Conservation (phyloP, 768 basidiomycete species). For the Phallus indusiatus region DNA sequence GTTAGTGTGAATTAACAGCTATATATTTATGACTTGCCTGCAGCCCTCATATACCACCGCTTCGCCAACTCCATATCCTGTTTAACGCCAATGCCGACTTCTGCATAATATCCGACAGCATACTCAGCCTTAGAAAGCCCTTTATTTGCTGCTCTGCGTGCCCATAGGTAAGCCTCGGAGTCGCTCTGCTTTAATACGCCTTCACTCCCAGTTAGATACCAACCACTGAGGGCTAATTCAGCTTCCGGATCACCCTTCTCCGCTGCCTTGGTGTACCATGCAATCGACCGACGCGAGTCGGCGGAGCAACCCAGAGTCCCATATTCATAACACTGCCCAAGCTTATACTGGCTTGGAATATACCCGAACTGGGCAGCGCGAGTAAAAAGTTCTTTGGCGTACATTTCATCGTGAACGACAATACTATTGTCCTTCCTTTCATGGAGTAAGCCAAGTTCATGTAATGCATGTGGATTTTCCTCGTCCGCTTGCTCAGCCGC, state of each 20-base stretch:
- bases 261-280: slow-evolving; percentile 98
- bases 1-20: background rate
- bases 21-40: slow-evolving; percentile 51
- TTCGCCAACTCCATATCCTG: slow-evolving; percentile 94
- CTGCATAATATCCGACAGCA: slow-evolving; percentile 97
- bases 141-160: slow-evolving; percentile 90
- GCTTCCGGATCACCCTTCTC: slow-evolving; percentile 94
- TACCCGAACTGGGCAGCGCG: slow-evolving; percentile 92
- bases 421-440: slow-evolving; percentile 58
- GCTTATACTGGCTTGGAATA: slow-evolving; percentile 88
- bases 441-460: slow-evolving; percentile 86
- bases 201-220: slow-evolving; percentile 96
- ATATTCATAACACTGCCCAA: slow-evolving; percentile 93
- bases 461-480: slow-evolving; percentile 94
- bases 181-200: slow-evolving; percentile 96
- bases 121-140: slow-evolving; percentile 96
- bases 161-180: slow-evolving; percentile 98
- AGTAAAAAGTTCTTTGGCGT: slow-evolving; percentile 79
- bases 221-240: slow-evolving; percentile 92
- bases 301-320: slow-evolving; percentile 82
- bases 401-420: slow-evolving; percentile 70
- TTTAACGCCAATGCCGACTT: slow-evolving; percentile 95
- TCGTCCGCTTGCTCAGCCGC: slow-evolving; percentile 97
- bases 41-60: slow-evolving; percentile 98
- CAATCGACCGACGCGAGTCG: slow-evolving; percentile 89